A percentile compares a stretch with the other conserved stretches of the same genome.
Conservation (phyloP, 768 basidiomycete species). For the Mycena rosella region DNA sequence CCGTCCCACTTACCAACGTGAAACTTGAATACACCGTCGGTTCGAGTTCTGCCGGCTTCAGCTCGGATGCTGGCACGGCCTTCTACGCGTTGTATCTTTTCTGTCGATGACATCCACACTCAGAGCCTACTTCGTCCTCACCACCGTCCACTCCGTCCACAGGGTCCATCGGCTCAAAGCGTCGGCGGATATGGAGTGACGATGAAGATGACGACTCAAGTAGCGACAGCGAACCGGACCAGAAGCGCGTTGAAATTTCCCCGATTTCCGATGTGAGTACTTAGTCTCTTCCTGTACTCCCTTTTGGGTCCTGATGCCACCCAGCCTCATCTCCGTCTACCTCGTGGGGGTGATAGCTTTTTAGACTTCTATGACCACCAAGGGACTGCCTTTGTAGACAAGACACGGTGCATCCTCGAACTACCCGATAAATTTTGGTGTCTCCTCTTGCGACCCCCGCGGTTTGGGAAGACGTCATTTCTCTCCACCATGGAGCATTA, state of each 20-base stretch:
- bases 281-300: neutral
- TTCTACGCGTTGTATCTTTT: neutral
- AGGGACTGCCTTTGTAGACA: conserved; percentile 1
- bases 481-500: conserved; percentile 3
- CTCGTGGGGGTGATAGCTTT: neutral
- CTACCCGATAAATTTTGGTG: neutral
- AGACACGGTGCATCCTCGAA: neutral
- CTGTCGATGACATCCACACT: neutral
- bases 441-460: conserved; percentile 15
- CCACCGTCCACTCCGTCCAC: neutral
- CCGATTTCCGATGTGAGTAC: neutral
- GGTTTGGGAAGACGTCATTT: conserved; percentile 20
- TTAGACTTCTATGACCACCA: neutral
- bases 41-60: too few relatives aligned
- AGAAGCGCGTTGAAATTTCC: neutral
- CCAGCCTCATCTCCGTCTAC: neutral
- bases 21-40: too few relatives aligned
- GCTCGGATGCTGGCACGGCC: neutral
- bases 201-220: neutral
- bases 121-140: neutral
- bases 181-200: neutral
- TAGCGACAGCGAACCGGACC: neutral
- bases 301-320: neutral
- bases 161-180: neutral
- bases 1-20: too few relatives aligned